Percentiles rank a stretch among this genome's conserved stretches.
phyloP scores from a whole-genome alignment of 805 yeast genomes.

The Kockiozyma suomiensis region DNA sequence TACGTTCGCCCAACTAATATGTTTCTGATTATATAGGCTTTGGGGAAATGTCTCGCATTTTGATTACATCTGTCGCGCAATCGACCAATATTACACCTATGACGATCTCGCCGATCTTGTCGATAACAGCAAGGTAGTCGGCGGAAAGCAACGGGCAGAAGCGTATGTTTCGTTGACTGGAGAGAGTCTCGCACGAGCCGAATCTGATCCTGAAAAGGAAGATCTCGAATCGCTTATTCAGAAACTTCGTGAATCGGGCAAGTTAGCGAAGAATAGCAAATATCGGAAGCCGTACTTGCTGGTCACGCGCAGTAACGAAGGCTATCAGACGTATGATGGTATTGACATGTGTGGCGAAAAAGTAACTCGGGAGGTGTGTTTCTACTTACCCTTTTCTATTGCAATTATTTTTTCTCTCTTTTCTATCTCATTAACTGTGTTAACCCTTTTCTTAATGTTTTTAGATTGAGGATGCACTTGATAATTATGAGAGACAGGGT shows the following conservation, averaged over 20 bases:
- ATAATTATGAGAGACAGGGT: slow-evolving; percentile 34
- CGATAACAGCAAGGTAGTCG: no score
- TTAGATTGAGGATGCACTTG: slow-evolving; percentile 32
- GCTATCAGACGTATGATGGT: slow-evolving; percentile 83
- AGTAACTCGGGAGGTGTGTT: slow-evolving; percentile 64
- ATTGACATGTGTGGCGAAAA: slow-evolving; percentile 81
- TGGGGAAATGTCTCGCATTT: slow-evolving; percentile 81
- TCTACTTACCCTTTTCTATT: neutral
- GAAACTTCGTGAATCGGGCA: slow-evolving; percentile 36
- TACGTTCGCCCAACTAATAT: slow-evolving; percentile 3
- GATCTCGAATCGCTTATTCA: slow-evolving; percentile 18
- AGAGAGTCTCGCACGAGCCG: slow-evolving; percentile 43
- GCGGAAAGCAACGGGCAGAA: no score
- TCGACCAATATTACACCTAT: slow-evolving; percentile 23
- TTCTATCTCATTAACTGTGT: no score
- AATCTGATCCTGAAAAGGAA: slow-evolving; percentile 18
- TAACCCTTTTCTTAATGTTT: no score
- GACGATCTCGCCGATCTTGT: slow-evolving; percentile 37
- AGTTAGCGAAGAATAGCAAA: slow-evolving; percentile 23
- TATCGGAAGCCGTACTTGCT: slow-evolving; percentile 38
- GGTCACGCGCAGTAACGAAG: slow-evolving; percentile 63
- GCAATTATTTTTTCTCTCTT: neutral
- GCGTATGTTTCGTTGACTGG: slow-evolving; percentile 36
- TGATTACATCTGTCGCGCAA: slow-evolving; percentile 50
- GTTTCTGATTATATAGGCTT: slow-evolving; percentile 46